Percentiles rank a stretch among this genome's conserved stretches.
phyloP scores from a whole-genome alignment of 495 filamentous ascomycete genomes.

The Trichoderma gamsii region DNA sequence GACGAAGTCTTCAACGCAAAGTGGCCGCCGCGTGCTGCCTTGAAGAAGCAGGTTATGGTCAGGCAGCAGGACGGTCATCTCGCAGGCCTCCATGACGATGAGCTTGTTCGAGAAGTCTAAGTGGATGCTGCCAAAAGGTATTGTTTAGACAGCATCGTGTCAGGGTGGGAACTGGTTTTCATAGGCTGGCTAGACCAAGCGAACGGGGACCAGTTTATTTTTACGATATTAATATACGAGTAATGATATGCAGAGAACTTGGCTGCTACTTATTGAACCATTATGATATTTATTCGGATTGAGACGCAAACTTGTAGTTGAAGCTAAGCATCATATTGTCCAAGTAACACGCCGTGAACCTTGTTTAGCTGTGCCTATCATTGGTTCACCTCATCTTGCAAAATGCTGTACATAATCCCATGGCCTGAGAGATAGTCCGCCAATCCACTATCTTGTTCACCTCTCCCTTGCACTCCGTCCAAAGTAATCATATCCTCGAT shows the following conservation, averaged over 20 bases:
- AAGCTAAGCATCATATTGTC: too few species aligned
- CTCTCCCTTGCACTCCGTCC: background rate
- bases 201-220: background rate
- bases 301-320: too few species aligned
- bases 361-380: background rate
- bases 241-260: background rate
- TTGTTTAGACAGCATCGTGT: background rate
- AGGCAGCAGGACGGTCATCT: conserved; percentile 1
- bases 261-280: too few species aligned
- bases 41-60: conserved; percentile 5
- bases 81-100: background rate
- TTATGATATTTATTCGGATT: too few species aligned
- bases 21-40: conserved; percentile 9
- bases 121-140: background rate
- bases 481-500: conserved; percentile 41
- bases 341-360: too few species aligned
- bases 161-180: background rate
- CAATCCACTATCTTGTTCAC: background rate
- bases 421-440: conserved; percentile 2
- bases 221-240: background rate
- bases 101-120: background rate
- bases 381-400: background rate
- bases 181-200: background rate
- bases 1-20: conserved; percentile 32
- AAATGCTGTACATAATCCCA: conserved; percentile 14